Percentiles rank a stretch among this genome's conserved stretches.
Evolutionary conservation across 2,329 filamentous ascomycete species (phyloP).

Genomic region (Davidsoniella eucalypti): DNA sequence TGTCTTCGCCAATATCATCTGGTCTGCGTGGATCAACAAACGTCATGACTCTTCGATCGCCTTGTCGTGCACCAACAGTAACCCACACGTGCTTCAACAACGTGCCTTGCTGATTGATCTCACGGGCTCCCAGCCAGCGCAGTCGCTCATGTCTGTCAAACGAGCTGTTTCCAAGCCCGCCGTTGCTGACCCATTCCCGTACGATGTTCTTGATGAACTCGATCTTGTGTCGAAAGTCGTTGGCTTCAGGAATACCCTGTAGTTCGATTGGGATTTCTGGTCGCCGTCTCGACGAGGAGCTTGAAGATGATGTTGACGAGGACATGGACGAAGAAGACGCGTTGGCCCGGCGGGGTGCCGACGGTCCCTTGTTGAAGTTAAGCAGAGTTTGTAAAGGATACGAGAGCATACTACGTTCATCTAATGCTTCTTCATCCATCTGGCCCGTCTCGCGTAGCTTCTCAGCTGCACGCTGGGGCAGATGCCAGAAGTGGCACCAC

Average conservation of each 20-base stretch:
- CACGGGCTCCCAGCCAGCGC: slow-evolving; percentile 41
- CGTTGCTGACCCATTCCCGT: slow-evolving; percentile 53
- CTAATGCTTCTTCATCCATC: slow-evolving; percentile 53
- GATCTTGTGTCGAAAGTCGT: slow-evolving; percentile 58
- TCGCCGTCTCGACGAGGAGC: slow-evolving; percentile 30
- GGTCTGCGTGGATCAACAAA: slow-evolving; percentile 39
- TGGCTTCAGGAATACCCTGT: slow-evolving; percentile 50
- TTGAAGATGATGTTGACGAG: slow-evolving; percentile 16
- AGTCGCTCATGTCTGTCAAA: slow-evolving; percentile 38
- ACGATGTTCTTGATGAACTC: slow-evolving; percentile 54
- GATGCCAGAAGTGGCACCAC: slow-evolving; percentile 63
- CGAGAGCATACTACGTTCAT: slow-evolving; percentile 53
- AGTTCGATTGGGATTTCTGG: slow-evolving; percentile 44
- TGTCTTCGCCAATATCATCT: slow-evolving; percentile 35
- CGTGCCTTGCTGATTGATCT: slow-evolving; percentile 25
- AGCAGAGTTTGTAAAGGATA: slow-evolving; percentile 59
- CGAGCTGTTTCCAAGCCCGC: slow-evolving; percentile 51
- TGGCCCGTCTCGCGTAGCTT: slow-evolving; percentile 47
- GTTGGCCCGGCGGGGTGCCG: slow-evolving; percentile 20
- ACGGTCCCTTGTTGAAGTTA: slow-evolving; percentile 41
- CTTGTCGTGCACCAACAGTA: slow-evolving; percentile 46
- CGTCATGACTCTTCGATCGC: slow-evolving; percentile 38
- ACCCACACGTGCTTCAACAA: slow-evolving; percentile 52
- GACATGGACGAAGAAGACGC: background rate
- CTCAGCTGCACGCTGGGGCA: slow-evolving; percentile 52